Evolutionary conservation across 2,329 filamentous ascomycete species (phyloP), one percentile per base, ranked within the genome.

Genomic region (Talaromyces atroroseus): DNA sequence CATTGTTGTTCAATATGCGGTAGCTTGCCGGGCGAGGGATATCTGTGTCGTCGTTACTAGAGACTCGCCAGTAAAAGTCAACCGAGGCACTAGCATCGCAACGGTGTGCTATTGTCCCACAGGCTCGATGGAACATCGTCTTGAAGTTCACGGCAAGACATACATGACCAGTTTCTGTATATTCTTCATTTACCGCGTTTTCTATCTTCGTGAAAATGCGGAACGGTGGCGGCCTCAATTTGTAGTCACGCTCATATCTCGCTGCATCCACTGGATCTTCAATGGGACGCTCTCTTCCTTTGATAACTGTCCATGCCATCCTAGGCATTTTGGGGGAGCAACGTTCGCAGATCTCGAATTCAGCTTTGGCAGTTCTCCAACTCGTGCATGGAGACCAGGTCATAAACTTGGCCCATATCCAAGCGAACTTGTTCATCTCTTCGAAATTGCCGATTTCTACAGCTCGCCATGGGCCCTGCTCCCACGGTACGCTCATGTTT

Each of bases 221-320:
- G 46, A 80, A 76, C 1, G 76, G 65, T 0, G 68, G 51, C 2
- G 80, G 77, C 12, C 76, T 71, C 18, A 65, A 65, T 61, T 84
- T 84, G 11, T 82, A 64, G 1, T 71, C 69, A 38, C 73, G 71
- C 62, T 85, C 82, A 59, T 77, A 83, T 0, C 65, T 57, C 1
- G 75, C 77, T 29, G 81, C 80, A 58, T 76, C 72, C 55, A 74
- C 64, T 0, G 77, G 74, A 60, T 84, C 75, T 62, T 84, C 82
- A 49, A 76, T 78, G 1, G 79, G 58, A 14, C 58, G 59, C 5
- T 65, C 65, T 45, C 61, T 65, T 11, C 53, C 46, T 47, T 58
- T 59, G 47, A 68, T 60, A 4, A 66, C 60, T 2, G 66, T 65
- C 72, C 72, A 74, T 11, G 68, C 51, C 8, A 73, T 65, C 26